These are phyloP conservation scores for Hymenoscyphus scutula DNA, from an alignment of 2,329 filamentous ascomycete species.

Conservation along the genomic window DNA sequence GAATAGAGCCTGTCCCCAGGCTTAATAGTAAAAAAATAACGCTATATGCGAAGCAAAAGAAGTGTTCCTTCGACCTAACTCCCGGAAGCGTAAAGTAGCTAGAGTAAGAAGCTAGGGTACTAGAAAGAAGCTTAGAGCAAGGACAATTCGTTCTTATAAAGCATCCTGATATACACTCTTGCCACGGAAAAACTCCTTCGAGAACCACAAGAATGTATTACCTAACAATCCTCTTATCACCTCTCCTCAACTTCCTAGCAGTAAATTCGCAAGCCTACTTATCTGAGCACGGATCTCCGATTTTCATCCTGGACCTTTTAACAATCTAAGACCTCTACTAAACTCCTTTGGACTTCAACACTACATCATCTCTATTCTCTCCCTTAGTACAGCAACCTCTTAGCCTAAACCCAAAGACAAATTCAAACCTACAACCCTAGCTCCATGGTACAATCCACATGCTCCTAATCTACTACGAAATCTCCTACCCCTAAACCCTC, in stretches of 20 bases:
- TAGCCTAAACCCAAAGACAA: neutral
- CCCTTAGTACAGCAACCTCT: neutral
- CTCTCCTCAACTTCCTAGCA: neutral
- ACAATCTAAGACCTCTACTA: neutral
- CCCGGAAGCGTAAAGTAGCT: too few species aligned
- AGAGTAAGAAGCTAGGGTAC: neutral
- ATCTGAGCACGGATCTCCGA: neutral
- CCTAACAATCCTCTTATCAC: neutral
- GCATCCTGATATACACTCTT: neutral
- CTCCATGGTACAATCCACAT: neutral
- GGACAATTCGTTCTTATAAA: neutral
- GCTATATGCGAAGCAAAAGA: too few species aligned
- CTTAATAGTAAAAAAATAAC: too few species aligned
- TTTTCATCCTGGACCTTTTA: neutral
- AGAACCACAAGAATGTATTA: neutral
- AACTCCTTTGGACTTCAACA: neutral
- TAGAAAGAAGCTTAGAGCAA: neutral
- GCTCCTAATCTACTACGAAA: neutral
- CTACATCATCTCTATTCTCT: neutral
- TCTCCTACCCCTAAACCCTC: neutral
- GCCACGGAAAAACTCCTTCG: neutral
- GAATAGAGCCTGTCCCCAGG: too few species aligned
- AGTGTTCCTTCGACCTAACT: too few species aligned
- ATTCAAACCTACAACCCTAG: neutral
- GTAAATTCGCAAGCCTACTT: neutral